Evolutionary conservation across 768 basidiomycete genomes (phyloP).

Genomic region (Pisolithus albus): DNA sequence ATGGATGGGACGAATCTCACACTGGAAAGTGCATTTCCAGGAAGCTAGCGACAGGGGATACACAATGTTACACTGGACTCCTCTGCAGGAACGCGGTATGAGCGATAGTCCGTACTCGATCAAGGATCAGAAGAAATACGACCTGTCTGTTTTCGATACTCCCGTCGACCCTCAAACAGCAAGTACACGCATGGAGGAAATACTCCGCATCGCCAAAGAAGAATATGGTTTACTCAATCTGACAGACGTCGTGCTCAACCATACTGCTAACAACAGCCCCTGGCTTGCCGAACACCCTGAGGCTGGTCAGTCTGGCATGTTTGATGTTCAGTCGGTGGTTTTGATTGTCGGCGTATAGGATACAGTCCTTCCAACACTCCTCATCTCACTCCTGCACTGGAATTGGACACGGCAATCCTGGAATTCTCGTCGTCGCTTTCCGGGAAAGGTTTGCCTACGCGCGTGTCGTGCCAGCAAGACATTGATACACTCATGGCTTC

Average conservation of each 20-base stretch:
- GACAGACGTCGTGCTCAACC: slow-evolving; percentile 96
- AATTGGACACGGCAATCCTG: slow-evolving; percentile 82
- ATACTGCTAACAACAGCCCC: slow-evolving; percentile 89
- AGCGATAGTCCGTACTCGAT: slow-evolving; percentile 94
- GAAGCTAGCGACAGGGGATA: slow-evolving; percentile 89
- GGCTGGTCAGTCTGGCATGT: slow-evolving; percentile 53
- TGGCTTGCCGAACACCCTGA: slow-evolving; percentile 95
- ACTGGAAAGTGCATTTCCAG: slow-evolving; percentile 75
- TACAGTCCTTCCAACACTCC: slow-evolving; percentile 89
- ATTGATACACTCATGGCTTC: slow-evolving; percentile 58
- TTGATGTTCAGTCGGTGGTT: neutral
- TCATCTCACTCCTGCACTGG: slow-evolving; percentile 86
- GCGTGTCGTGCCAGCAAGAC: slow-evolving; percentile 58
- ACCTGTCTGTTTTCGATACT: slow-evolving; percentile 59
- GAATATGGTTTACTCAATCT: slow-evolving; percentile 85
- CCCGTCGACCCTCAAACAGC: slow-evolving; percentile 44
- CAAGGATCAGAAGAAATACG: slow-evolving; percentile 78
- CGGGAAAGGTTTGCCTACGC: slow-evolving; percentile 64
- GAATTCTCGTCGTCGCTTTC: slow-evolving; percentile 67
- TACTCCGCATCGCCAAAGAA: slow-evolving; percentile 64
- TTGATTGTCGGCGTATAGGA: slow-evolving; percentile 39
- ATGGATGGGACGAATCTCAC: slow-evolving; percentile 86
- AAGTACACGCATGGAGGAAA: slow-evolving; percentile 49
- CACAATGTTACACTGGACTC: slow-evolving; percentile 97
- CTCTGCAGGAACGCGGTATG: slow-evolving; percentile 84